Evolutionary conservation across 73 alveolate genomes (phyloP).

Genomic region (Uronychia binucleata): DNA sequence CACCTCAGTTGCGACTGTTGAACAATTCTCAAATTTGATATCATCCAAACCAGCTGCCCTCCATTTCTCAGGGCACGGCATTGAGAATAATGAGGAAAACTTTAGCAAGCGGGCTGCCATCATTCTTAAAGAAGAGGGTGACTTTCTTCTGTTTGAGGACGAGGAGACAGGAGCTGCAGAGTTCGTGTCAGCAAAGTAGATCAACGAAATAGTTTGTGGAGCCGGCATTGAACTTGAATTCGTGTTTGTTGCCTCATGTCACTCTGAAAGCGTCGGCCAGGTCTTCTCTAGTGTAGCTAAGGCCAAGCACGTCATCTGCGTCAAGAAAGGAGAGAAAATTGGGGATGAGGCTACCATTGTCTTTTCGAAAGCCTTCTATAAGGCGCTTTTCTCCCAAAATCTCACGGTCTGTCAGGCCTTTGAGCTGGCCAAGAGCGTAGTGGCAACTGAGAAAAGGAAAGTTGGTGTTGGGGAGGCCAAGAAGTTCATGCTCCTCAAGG

Average conservation of each 20-base stretch:
- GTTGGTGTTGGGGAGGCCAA: not conserved
- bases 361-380: conserved; percentile 37
- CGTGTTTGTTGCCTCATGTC: conserved; percentile 18
- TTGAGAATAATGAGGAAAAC: not conserved
- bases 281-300: conserved; percentile 26
- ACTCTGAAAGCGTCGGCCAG: conserved; percentile 43
- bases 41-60: conserved; percentile 35
- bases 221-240: not conserved
- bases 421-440: conserved; percentile 8
- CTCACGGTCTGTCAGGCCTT: conserved; percentile 20
- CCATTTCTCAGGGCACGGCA: conserved; percentile 55
- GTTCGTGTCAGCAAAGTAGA: not conserved
- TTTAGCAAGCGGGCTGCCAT: not conserved
- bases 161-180: conserved; percentile 21
- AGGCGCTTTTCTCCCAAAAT: conserved; percentile 11
- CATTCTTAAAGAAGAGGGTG: conserved; percentile 7
- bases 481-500: not conserved
- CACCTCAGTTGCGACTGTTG: conserved; percentile 25
- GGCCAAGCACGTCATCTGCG: conserved; percentile 58
- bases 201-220: not conserved
- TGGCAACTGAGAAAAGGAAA: not conserved
- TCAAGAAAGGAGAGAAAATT: conserved; percentile 23
- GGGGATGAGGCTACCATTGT: conserved; percentile 43
- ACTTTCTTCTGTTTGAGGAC: conserved; percentile 31
- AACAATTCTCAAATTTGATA: conserved; percentile 1